These are phyloP conservation scores for Pichia occidentalis DNA, from an alignment of 805 yeast species.

Conservation along the genomic window DNA sequence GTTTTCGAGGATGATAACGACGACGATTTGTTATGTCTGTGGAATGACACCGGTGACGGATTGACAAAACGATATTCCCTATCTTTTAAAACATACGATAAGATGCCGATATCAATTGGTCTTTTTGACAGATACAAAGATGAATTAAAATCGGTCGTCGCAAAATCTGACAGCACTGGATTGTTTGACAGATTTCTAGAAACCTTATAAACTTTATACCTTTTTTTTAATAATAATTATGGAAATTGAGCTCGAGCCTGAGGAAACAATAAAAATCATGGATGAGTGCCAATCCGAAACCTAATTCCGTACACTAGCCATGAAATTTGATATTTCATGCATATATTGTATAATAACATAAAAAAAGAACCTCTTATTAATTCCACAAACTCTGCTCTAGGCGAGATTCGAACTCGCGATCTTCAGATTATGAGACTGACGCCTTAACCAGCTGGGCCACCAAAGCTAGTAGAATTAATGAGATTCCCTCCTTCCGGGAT, in stretches of 20 bases:
- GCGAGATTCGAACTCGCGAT: slow-evolving; percentile 38
- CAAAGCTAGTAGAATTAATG: slow-evolving; percentile 21
- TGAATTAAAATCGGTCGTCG: slow-evolving; percentile 4
- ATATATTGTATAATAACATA: slow-evolving; percentile 7
- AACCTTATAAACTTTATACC: no score
- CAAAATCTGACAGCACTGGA: slow-evolving; percentile 1
- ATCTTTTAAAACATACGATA: slow-evolving; percentile 24
- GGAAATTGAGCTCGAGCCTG: no score
- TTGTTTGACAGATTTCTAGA: slow-evolving; percentile 1
- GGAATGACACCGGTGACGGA: no score
- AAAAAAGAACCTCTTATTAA: slow-evolving; percentile 12
- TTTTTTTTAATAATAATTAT: no score
- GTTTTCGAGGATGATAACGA: background rate
- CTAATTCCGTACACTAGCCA: no score
- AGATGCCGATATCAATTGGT: slow-evolving; percentile 8
- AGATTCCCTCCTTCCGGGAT: background rate
- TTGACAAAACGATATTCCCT: slow-evolving; percentile 14
- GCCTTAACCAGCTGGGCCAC: slow-evolving; percentile 37
- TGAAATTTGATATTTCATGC: background rate
- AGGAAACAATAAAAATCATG: no score
- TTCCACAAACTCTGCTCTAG: slow-evolving; percentile 25
- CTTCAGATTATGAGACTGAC: slow-evolving; percentile 37
- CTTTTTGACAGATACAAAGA: slow-evolving; percentile 8
- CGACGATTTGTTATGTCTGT: background rate
- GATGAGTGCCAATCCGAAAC: no score